A percentile compares a stretch with the other conserved stretches of the same genome.
Conservation (phyloP, 2,329 filamentous ascomycete genomes). For the Dryadomyces quercivorus region DNA sequence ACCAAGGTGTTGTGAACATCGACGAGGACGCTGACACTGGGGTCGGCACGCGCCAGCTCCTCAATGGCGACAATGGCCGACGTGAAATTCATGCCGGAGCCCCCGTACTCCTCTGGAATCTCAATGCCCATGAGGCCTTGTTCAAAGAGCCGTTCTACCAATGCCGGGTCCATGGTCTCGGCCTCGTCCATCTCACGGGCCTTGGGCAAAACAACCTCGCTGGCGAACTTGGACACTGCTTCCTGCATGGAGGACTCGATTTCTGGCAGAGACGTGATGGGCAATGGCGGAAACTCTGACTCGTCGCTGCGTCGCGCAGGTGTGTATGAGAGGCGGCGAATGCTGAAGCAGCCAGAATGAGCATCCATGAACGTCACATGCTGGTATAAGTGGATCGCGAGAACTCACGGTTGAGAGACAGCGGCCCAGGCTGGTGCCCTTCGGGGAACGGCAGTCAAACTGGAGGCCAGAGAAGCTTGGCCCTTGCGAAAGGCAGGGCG, state of each 20-base stretch:
- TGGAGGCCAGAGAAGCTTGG: constrained; percentile 14
- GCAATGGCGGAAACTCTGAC: constrained; percentile 71
- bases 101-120: constrained; percentile 93
- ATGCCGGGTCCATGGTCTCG: constrained; percentile 76
- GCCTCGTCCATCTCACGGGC: constrained; percentile 96
- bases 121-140: constrained; percentile 96
- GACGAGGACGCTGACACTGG: constrained; percentile 85
- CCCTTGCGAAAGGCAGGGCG: constrained; percentile 38
- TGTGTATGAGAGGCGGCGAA: constrained; percentile 48
- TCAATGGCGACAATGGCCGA: constrained; percentile 93
- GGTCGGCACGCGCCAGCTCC: constrained; percentile 87
- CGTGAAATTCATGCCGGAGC: constrained; percentile 98
- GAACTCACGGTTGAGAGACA: constrained; percentile 10
- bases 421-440: constrained; percentile 3
- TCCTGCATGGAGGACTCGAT: constrained; percentile 83
- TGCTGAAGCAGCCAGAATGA: constrained; percentile 5
- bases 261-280: constrained; percentile 87
- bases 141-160: constrained; percentile 92
- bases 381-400: not conserved
- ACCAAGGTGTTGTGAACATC: constrained; percentile 98
- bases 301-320: constrained; percentile 45
- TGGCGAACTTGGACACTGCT: constrained; percentile 79
- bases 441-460: constrained; percentile 4
- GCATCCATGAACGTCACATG: not conserved
- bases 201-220: constrained; percentile 77